Base-by-base conservation (phyloP, 257 asterid species). In the Avicennia marina region DNA sequence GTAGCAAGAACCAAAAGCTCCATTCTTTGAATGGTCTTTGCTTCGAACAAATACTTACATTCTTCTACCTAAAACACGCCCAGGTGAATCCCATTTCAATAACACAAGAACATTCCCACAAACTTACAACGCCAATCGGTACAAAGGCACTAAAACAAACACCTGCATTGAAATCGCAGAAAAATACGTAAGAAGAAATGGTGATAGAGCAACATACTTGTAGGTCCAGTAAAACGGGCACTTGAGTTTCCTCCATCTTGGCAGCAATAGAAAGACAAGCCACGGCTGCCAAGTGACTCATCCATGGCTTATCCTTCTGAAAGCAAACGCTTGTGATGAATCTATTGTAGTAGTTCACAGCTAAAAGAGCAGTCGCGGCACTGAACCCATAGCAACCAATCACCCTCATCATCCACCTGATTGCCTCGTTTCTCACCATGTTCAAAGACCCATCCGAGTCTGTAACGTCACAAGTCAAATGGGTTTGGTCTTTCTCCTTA, bases 261-360 rank as follows among this genome's bases (percentile, higher is more conserved):
- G 99, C 95, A 76, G 99, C 99, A n/a, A 93, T 52, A 4, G 96
- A 93, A 52, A 93, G 89, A 53, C 95, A 93, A 44, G 99, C 94
- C 17, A 93, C 97, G 31, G 96, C 87, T 56, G 82, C 83, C 55
- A 93, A 75, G 68, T 89, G 99, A 67, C 86, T 74, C 96, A 78
- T 89, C 99, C 97, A 93, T 18, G 95, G 95, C 84, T 82, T 86
- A 78, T 89, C 99, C 27, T 66, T 78, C 86, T 86, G 90, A 58
- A 89, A 82, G 63, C 71, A 74, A 15, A 49, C 40, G 66, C 89
- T 83, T 0, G 83, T 53, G 11, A 89, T 19, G 54, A 82, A 86
- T 70, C 94, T 75, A 72, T 89, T 94, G 22, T 63, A 89, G 49
- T 84, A 89, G 63, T 71, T 72, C 51, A 79, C 91, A 64, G 91